These are phyloP conservation scores for Botryotinia calthae DNA, from an alignment of 2,329 filamentous ascomycete genomes.

Conservation along the genomic window DNA sequence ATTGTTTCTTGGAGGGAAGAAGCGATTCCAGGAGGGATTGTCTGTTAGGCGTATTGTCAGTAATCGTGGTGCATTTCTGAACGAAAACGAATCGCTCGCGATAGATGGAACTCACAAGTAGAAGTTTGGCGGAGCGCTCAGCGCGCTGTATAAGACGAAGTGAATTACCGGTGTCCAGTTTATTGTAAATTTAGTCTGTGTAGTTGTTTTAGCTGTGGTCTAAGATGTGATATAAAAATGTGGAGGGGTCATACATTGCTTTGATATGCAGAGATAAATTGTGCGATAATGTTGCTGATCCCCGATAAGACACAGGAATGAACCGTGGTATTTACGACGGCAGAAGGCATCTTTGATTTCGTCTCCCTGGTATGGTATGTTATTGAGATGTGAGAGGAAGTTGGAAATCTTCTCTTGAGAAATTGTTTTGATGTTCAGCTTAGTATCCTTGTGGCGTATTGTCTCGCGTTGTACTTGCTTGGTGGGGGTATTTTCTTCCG, in stretches of 20 bases:
- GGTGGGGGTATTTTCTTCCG: neutral
- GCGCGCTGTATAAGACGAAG: constrained; percentile 70
- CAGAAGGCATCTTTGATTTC: constrained; percentile 14
- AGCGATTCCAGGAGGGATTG: constrained; percentile 71
- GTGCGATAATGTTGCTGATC: constrained; percentile 56
- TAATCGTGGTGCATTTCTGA: neutral
- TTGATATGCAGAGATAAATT: constrained; percentile 63
- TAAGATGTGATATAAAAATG: neutral
- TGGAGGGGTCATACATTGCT: constrained; percentile 22
- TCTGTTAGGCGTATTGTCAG: constrained; percentile 40
- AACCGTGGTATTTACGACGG: constrained; percentile 14
- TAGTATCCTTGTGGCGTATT: neutral
- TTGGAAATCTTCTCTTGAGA: neutral
- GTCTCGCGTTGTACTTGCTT: neutral
- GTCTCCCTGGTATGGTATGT: neutral
- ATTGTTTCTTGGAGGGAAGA: constrained; percentile 60
- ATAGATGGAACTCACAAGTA: constrained; percentile 58
- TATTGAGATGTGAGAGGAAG: neutral
- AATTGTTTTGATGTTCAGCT: neutral
- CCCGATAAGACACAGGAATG: constrained; percentile 19
- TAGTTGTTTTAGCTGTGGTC: neutral
- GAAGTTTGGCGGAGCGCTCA: constrained; percentile 80
- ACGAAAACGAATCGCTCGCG: accelerated
- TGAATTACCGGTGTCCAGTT: constrained; percentile 69
- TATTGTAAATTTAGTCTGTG: constrained; percentile 58